Evolutionary conservation across 139 green algal species (phyloP), one percentile per base, ranked within the genome.

Genomic region (Pleodorina starrii): DNA sequence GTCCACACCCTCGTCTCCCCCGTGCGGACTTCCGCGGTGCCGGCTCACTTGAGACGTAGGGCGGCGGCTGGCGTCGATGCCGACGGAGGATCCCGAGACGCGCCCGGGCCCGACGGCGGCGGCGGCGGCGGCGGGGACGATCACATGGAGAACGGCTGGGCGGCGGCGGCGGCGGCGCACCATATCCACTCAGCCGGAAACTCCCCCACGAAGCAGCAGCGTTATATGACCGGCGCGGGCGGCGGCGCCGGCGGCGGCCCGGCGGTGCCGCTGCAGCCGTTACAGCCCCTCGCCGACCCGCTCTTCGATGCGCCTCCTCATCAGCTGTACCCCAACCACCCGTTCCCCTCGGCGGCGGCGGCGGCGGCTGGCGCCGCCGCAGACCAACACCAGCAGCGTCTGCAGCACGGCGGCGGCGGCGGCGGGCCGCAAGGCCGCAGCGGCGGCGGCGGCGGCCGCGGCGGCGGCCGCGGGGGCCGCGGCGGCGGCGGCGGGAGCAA

Each of bases 1-100:
- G 76, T 84, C n/a, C 76, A 84, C 32, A 84, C 76, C 11, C 76
- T 84, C 48, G 76, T 69, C 32, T n/a, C 76, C 12, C 76, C 76
- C 3, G 76, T 84, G 36, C 76, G 76, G 44, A 84, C 76, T 1
- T 84, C 50, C 14, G 51, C 76, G 9, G 50, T 6, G 1, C 14
- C 32, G 21, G 50, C 19, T 14, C 44, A 27, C 29, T 36, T 59
- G 9, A 63, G 21, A 43, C 44, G 44, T 5, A 63, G 44, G 46
- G 29, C n/a, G 74, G 74, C 9, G 29, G 43, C 42, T 38, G n/a
- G n/a, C n/a, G n/a, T n/a, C n/a, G n/a, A n/a, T n/a, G n/a, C n/a
- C n/a, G n/a, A n/a, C n/a, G n/a, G n/a, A n/a, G n/a, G n/a, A n/a
- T n/a, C n/a, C n/a, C n/a, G n/a, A n/a, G n/a, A n/a, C n/a, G n/a